A percentile compares a stretch with the other conserved stretches of the same genome.
Conservation (phyloP, 2,329 filamentous ascomycete genomes). For the Helotiales sp. region DNA sequence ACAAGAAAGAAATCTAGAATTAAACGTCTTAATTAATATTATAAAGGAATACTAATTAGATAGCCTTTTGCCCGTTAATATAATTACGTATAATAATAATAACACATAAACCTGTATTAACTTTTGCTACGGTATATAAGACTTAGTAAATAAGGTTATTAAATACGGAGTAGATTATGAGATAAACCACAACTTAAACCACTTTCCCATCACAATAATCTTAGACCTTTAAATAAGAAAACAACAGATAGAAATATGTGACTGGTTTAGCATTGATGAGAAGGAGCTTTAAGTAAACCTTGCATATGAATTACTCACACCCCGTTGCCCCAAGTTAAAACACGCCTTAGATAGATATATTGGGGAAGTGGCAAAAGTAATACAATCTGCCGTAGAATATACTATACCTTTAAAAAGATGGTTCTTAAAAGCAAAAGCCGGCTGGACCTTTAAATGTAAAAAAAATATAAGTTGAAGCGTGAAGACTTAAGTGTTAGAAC, state of each 20-base stretch:
- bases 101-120: background rate
- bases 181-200: background rate
- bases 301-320: background rate
- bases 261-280: background rate
- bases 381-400: background rate
- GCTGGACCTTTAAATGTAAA: background rate
- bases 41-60: too few species aligned
- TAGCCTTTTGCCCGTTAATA: background rate
- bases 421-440: background rate
- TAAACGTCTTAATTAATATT: too few species aligned
- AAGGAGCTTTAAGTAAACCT: background rate
- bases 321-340: background rate
- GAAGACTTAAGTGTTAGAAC: slow-evolving; percentile 1
- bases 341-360: background rate
- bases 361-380: background rate
- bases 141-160: background rate
- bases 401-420: background rate
- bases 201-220: background rate
- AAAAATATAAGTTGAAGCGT: background rate
- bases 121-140: background rate
- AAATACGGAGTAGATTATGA: background rate
- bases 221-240: background rate
- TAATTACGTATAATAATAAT: background rate
- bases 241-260: background rate
- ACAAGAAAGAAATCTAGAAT: too few species aligned